Evolutionary conservation across 2,329 filamentous ascomycete genomes (phyloP), one percentile per base, ranked within the genome.

Genomic region (Pseudopithomyces maydicus): DNA sequence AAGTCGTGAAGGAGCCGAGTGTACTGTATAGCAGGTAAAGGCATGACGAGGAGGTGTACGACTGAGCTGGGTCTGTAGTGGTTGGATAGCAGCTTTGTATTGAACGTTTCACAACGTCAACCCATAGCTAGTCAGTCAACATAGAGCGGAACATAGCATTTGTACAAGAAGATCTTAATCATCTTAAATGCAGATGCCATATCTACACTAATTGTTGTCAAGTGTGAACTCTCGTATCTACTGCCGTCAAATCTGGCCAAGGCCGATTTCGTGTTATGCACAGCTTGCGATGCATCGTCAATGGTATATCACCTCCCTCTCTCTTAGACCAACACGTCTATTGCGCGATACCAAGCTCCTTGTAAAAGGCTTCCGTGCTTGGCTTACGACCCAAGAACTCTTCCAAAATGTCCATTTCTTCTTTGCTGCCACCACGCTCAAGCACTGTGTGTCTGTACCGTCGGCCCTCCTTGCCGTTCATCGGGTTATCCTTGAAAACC

Each of bases 371-470:
- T 71, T 94, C 90, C 0, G 85, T 88, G 72, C 84, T 91, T 0
- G 91, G 91, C 77, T 89, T 86, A 63, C 91, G 80, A 6, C 90
- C 90, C 56, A 95, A 74, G 78, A 94, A 95, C 65, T 92, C 87
- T 79, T 89, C 87, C 55, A 95, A 77, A 11, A 89, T 90, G 61
- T 86, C 81, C 89, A 94, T 92, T 80, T 94, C 91, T 65, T 93
- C 90, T 74, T 89, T 88, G 65, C 85, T 88, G 0, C 91, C 91
- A 36, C 91, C 91, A 62, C 85, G 86, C 78, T 93, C 89, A 4
- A 95, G 80, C 20, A 95, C 90, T 0, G 86, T 90, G 75, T 92
- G 88, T 52, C 91, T 83, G 78, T 94, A 95, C 56, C 90, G 79
- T 14, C 90, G 82, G 1, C 91, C 91, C 72, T 92, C 86, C 63